Evolutionary conservation across 495 filamentous ascomycete species (phyloP), one percentile per base, ranked within the genome.

Genomic region (Clohesyomyces aquaticus): DNA sequence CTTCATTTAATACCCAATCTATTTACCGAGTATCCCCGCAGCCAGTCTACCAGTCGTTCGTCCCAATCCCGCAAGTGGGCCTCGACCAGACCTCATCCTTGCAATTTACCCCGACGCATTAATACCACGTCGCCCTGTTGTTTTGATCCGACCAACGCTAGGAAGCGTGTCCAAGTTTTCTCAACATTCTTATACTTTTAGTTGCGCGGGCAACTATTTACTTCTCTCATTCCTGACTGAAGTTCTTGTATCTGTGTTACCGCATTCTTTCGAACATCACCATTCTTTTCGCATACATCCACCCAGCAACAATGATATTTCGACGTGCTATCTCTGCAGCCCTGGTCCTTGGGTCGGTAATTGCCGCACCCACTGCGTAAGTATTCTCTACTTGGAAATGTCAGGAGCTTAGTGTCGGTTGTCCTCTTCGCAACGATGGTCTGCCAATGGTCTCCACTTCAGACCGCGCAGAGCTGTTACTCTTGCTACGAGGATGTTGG

Each of bases 301-400:
- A 63, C 49, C 23, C 38, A 21, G 50, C 63, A 46, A 21, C 26
- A 63, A 69, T 69, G 66, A 32, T 60, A 42, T 42, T 69, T 55
- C 41, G 42, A 23, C 47, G 61, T 29, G 29, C 62, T 9, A 14
- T 69, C 12, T 60, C 57, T 35, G 27, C 51, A 11, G 61, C 52
- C 18, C 55, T 69, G 25, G 29, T 38, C 9, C 8, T 46, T 25
- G 50, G 61, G 10, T 26, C 53, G 14, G 61, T 52, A 6, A 3
- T 69, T 46, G 61, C 66, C 57, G 61, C 61, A 52, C 66, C 66
- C n/a, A n/a, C n/a, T 29, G 16, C 46, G 66, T 69, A 61, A 65
- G 66, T 65, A n/a, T 10, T 4, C 6, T 38, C 35, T 8, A 38
- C n/a, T 47, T 47, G 19, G 43, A 18, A 47, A 22, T 4, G 4